Conservation (phyloP, 768 basidiomycete species). For the Hericium rajendrae region DNA sequence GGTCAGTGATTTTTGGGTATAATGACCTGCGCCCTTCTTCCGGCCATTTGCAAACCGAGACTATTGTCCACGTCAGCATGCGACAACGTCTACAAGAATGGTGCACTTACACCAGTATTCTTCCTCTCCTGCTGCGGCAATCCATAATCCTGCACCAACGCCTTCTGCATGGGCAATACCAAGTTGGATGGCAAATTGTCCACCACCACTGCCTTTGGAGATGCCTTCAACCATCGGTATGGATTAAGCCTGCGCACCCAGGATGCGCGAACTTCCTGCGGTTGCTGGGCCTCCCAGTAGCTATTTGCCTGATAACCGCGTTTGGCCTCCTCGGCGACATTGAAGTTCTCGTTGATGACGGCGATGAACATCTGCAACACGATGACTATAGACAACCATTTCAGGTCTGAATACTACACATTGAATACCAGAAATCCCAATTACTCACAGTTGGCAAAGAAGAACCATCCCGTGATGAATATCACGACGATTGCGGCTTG, state of each 20-base stretch:
- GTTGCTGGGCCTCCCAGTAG: slow-evolving; percentile 51
- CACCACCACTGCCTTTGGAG: slow-evolving; percentile 63
- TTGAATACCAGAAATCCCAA: background rate
- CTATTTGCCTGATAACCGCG: slow-evolving; percentile 68
- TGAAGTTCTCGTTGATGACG: slow-evolving; percentile 93
- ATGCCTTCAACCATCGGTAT: slow-evolving; percentile 73
- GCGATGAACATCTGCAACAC: slow-evolving; percentile 95
- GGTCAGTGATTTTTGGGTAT: slow-evolving; percentile 47
- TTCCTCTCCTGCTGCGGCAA: slow-evolving; percentile 27
- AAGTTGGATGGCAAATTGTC: slow-evolving; percentile 63
- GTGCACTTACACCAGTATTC: slow-evolving; percentile 22
- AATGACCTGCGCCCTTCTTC: slow-evolving; percentile 32
- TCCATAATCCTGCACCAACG: slow-evolving; percentile 52
- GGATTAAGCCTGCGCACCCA: slow-evolving; percentile 81
- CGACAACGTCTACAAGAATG: too few species aligned
- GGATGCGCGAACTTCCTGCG: slow-evolving; percentile 32
- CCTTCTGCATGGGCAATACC: slow-evolving; percentile 72
- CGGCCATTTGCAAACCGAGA: background rate
- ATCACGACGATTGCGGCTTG: slow-evolving; percentile 64
- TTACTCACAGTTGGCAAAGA: slow-evolving; percentile 82
- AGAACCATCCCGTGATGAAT: slow-evolving; percentile 76
- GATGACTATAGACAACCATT: slow-evolving; percentile 47
- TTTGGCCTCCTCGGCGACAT: slow-evolving; percentile 86
- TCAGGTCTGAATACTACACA: background rate
- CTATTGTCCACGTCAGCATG: background rate